phyloP scores from a whole-genome alignment of 179 eudicot species.

The Nepenthes alata region DNA sequence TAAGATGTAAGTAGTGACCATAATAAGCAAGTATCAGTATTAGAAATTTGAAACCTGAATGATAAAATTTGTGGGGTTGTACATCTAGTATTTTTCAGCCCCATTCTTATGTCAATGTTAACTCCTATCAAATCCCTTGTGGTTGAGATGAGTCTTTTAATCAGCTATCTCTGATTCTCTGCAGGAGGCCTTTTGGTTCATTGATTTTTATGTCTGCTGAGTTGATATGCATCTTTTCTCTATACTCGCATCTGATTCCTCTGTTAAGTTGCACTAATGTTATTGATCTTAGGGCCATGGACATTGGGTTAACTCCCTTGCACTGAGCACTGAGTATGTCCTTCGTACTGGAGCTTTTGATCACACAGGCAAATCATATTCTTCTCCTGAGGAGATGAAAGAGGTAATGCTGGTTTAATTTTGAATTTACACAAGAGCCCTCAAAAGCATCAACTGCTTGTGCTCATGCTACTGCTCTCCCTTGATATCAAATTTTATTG shows the following conservation, averaged over 20 bases:
- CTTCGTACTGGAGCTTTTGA: conserved; percentile 95
- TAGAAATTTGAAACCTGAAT: too few species aligned
- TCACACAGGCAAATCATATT: conserved; percentile 62
- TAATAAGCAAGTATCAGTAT: too few species aligned
- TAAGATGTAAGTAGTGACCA: too few species aligned
- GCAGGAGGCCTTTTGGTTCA: not conserved
- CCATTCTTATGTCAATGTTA: too few species aligned
- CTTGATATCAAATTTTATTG: too few species aligned
- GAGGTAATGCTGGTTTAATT: conserved; percentile 39
- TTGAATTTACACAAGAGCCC: not conserved
- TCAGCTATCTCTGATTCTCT: not conserved
- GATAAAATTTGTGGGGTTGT: too few species aligned
- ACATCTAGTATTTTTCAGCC: too few species aligned
- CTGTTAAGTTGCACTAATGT: conserved; percentile 2
- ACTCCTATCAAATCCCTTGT: too few species aligned
- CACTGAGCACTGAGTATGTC: conserved; percentile 97
- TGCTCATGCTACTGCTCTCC: too few species aligned
- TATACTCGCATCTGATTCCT: not conserved
- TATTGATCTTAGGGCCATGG: conserved; percentile 67
- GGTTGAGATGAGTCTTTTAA: not conserved
- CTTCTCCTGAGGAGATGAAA: conserved; percentile 90
- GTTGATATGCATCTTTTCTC: not conserved
- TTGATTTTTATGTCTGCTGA: not conserved
- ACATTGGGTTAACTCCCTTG: conserved; percentile 95
- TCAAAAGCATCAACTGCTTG: too few species aligned